phyloP scores from a whole-genome alignment of 257 asterid species.

The Salvia splendens region DNA sequence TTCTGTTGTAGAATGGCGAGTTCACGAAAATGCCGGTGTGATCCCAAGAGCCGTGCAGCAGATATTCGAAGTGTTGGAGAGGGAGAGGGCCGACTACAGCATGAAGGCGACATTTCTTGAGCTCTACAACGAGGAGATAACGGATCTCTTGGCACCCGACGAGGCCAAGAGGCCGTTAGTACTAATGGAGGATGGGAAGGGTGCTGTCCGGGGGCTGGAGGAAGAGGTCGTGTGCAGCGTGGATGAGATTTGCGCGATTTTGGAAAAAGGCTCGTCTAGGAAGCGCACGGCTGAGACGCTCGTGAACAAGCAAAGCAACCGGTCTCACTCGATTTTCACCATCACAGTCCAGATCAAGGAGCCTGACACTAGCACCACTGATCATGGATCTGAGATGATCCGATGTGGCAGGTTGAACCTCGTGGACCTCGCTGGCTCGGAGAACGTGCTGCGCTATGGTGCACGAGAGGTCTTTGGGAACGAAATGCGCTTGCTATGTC shows the following conservation, averaged over 20 bases:
- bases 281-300: slow-evolving; percentile 54
- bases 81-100: slow-evolving; percentile 49
- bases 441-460: slow-evolving; percentile 58
- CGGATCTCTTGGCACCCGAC: slow-evolving; percentile 55
- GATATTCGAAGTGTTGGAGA: slow-evolving; percentile 47
- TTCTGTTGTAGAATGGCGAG: slow-evolving; percentile 40
- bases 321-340: slow-evolving; percentile 61
- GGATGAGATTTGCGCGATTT: slow-evolving; percentile 45
- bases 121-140: slow-evolving; percentile 69
- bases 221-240: slow-evolving; percentile 54
- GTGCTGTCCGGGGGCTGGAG: slow-evolving; percentile 54
- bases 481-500: too few relatives aligned
- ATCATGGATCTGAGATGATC: slow-evolving; percentile 47
- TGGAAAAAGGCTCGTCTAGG: slow-evolving; percentile 53
- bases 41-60: slow-evolving; percentile 61
- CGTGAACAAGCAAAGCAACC: slow-evolving; percentile 60
- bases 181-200: slow-evolving; percentile 64
- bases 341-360: slow-evolving; percentile 53
- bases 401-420: slow-evolving; percentile 62
- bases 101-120: slow-evolving; percentile 56
- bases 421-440: slow-evolving; percentile 70
- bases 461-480: slow-evolving; percentile 47
- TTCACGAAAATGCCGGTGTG: slow-evolving; percentile 47
- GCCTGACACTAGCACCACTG: slow-evolving; percentile 24
- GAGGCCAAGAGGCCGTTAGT: slow-evolving; percentile 42